Evolutionary conservation across 2,329 filamentous ascomycete species (phyloP).

Genomic region (Ilyonectria robusta): DNA sequence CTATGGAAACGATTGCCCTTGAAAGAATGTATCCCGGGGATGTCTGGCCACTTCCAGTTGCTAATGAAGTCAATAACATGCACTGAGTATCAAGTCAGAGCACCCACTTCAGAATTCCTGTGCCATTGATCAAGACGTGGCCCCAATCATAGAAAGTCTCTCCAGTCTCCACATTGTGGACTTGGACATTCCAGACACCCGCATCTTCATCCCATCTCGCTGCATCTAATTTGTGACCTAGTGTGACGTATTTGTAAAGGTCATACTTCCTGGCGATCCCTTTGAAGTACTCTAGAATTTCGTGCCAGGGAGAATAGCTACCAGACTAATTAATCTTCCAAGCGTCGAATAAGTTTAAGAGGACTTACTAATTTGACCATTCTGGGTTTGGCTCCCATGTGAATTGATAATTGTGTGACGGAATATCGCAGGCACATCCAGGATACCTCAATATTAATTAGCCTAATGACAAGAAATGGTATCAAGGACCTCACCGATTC

Average conservation of each 20-base stretch:
- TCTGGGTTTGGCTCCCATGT: slow-evolving; percentile 27
- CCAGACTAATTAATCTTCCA: not conserved
- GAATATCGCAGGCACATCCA: slow-evolving; percentile 29
- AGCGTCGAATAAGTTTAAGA: no score
- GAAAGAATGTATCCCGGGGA: slow-evolving; percentile 21
- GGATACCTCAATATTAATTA: slow-evolving; percentile 13
- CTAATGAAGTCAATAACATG: not conserved
- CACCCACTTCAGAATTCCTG: slow-evolving; percentile 25
- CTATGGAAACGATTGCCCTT: slow-evolving; percentile 27
- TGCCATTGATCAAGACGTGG: slow-evolving; percentile 22
- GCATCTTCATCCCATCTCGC: slow-evolving; percentile 19
- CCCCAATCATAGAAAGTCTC: slow-evolving; percentile 4
- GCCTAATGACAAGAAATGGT: not conserved
- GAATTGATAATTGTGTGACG: slow-evolving; percentile 31
- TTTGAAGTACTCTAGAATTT: slow-evolving; percentile 22
- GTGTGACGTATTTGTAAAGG: slow-evolving; percentile 13
- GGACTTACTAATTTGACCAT: slow-evolving; percentile 11
- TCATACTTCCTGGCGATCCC: slow-evolving; percentile 8
- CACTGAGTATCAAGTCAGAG: rapidly evolving
- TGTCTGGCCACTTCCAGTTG: slow-evolving; percentile 29
- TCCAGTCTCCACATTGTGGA: not conserved
- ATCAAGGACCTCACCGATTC: not conserved
- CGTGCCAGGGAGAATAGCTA: slow-evolving; percentile 13
- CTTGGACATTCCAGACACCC: slow-evolving; percentile 13
- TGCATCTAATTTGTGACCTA: not conserved